Conservation (phyloP, 2,329 filamentous ascomycete genomes). For the Microsporum canis region DNA sequence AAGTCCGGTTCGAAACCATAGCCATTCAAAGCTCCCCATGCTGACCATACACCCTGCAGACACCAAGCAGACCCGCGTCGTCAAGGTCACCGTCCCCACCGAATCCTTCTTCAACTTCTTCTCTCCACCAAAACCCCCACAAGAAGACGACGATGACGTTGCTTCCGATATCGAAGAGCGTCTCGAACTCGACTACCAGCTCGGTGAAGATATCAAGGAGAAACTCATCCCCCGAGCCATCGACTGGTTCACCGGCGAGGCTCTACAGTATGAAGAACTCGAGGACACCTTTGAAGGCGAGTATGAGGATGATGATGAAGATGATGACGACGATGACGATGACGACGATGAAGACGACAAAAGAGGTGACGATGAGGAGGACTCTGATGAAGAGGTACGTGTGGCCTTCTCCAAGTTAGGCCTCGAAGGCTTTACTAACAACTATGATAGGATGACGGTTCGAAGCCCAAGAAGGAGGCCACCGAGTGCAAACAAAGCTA, state of each 20-base stretch:
- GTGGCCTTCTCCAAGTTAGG: background rate
- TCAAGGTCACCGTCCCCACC: constrained; percentile 97
- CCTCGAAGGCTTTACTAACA: constrained; percentile 1
- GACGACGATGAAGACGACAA: constrained; percentile 76
- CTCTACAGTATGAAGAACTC: constrained; percentile 88
- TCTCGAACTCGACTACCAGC: constrained; percentile 94
- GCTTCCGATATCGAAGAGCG: constrained; percentile 92
- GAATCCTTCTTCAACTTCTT: constrained; percentile 99
- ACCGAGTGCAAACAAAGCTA: constrained; percentile 95
- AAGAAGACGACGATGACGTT: constrained; percentile 61
- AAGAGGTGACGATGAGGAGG: constrained; percentile 53
- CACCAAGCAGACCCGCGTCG: constrained; percentile 97
- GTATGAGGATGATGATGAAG: constrained; percentile 80
- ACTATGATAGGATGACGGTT: constrained; percentile 60
- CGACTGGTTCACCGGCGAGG: constrained; percentile 99
- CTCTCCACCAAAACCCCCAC: constrained; percentile 79
- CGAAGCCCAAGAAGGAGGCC: constrained; percentile 86
- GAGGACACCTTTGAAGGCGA: constrained; percentile 74
- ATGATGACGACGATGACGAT: constrained; percentile 80
- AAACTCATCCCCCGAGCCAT: constrained; percentile 97
- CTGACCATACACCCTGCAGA: constrained; percentile 44
- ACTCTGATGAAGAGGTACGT: constrained; percentile 43
- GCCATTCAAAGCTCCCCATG: background rate
- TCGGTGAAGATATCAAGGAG: constrained; percentile 99
- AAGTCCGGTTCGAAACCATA: constrained; percentile 28